Percentiles rank a stretch among this genome's conserved stretches.
These are phyloP conservation scores for Colletotrichum ledebouriae DNA, from an alignment of 2,329 filamentous ascomycete species.

Conservation along the genomic window DNA sequence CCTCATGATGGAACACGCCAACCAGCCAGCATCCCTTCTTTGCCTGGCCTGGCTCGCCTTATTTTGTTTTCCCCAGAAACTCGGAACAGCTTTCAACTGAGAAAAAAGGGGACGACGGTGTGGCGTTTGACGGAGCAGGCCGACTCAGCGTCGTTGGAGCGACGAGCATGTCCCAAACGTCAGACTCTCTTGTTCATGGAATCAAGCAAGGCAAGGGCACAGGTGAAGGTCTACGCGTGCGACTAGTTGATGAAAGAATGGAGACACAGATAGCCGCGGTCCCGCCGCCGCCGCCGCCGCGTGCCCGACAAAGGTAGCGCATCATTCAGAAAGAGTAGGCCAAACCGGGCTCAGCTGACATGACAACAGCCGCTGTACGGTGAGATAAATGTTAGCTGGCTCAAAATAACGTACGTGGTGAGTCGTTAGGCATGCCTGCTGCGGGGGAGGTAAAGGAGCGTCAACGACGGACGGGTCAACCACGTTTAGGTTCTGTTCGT, in stretches of 20 bases:
- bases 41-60: slow-evolving; percentile 17
- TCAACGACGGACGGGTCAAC: slow-evolving; percentile 38
- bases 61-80: slow-evolving; percentile 20
- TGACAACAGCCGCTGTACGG: slow-evolving; percentile 18
- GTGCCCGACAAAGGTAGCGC: slow-evolving; percentile 16
- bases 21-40: slow-evolving; percentile 30
- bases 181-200: slow-evolving; percentile 17
- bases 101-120: slow-evolving; percentile 22
- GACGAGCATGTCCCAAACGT: slow-evolving; percentile 30
- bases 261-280: slow-evolving; percentile 10
- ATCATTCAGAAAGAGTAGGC: slow-evolving; percentile 20
- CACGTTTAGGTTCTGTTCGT: slow-evolving; percentile 15
- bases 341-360: slow-evolving; percentile 19
- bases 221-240: slow-evolving; percentile 5
- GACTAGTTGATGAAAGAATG: slow-evolving; percentile 29
- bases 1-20: slow-evolving; percentile 36
- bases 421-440: slow-evolving; percentile 11
- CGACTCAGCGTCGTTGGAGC: slow-evolving; percentile 30
- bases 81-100: neutral
- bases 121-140: slow-evolving; percentile 30
- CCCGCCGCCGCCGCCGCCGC: slow-evolving; percentile 14
- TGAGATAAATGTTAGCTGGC: slow-evolving; percentile 16
- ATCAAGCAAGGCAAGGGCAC: slow-evolving; percentile 20
- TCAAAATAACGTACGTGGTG: slow-evolving; percentile 5
- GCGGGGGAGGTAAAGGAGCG: neutral